phyloP scores from a whole-genome alignment of 805 yeast species.

The Candida mattraensis region DNA sequence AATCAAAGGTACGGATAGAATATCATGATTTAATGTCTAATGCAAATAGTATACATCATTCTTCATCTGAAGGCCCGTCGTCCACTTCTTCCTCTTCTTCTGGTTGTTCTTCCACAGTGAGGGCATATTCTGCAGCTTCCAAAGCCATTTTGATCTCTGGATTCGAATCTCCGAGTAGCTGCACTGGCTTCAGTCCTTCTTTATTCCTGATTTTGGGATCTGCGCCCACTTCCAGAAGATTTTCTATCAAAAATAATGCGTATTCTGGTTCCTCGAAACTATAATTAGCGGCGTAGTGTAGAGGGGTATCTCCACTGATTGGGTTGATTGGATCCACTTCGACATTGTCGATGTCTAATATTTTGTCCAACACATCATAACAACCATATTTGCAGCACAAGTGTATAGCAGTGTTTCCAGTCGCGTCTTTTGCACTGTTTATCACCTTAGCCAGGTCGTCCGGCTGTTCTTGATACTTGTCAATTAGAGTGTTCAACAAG shows the following conservation, averaged over 20 bases:
- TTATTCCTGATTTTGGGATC: constrained; percentile 67
- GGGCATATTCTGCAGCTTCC: constrained; percentile 83
- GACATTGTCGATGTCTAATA: constrained; percentile 86
- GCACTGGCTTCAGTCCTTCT: constrained; percentile 71
- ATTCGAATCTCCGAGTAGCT: constrained; percentile 54
- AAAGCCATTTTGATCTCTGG: constrained; percentile 59
- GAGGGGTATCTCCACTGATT: constrained; percentile 80
- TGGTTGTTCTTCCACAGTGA: constrained; percentile 39
- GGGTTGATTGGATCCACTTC: constrained; percentile 82
- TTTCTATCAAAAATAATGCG: constrained; percentile 75
- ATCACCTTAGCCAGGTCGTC: constrained; percentile 47
- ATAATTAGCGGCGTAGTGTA: constrained; percentile 81
- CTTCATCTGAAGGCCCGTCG: constrained; percentile 33
- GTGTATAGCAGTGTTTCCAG: constrained; percentile 81
- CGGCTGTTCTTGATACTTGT: constrained; percentile 31
- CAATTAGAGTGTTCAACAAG: constrained; percentile 57
- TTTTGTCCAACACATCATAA: constrained; percentile 78
- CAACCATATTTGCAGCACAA: constrained; percentile 79
- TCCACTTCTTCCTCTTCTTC: constrained; percentile 38
- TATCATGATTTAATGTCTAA: constrained; percentile 2
- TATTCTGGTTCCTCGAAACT: constrained; percentile 80
- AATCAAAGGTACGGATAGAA: constrained; percentile 69
- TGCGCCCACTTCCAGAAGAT: constrained; percentile 87
- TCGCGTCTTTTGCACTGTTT: constrained; percentile 70
- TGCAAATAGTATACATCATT: constrained; percentile 12